Percentiles rank a stretch among this genome's conserved stretches.
phyloP scores from a whole-genome alignment of 345 rosid genomes.

The Geranium brycei region DNA sequence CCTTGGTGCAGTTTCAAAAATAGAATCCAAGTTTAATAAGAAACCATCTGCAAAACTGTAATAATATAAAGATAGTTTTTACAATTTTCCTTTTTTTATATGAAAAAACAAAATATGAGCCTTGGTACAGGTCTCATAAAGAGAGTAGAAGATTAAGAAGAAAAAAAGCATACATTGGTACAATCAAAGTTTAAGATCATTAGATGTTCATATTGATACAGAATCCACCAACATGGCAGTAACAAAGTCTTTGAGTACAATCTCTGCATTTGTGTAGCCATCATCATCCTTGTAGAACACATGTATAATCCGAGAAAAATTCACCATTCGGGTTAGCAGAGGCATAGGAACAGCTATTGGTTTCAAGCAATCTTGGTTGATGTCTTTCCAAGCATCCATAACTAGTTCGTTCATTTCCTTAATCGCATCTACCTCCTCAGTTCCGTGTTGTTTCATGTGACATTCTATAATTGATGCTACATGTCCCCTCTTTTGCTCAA shows the following conservation, averaged over 20 bases:
- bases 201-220: not conserved
- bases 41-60: too few species aligned
- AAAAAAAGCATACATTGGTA: too few species aligned
- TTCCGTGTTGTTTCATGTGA: slow-evolving; percentile 19
- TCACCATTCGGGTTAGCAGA: slow-evolving; percentile 10
- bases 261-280: slow-evolving; percentile 9
- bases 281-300: slow-evolving; percentile 20
- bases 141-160: too few species aligned
- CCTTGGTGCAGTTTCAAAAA: too few species aligned
- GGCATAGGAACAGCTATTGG: slow-evolving; percentile 12
- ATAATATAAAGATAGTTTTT: too few species aligned
- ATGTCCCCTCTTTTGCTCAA: slow-evolving; percentile 14
- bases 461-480: slow-evolving; percentile 22
- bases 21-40: too few species aligned
- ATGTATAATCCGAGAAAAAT: slow-evolving; percentile 15
- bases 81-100: too few species aligned
- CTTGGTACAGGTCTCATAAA: too few species aligned
- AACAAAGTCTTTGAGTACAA: slow-evolving; percentile 6
- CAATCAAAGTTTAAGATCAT: too few species aligned
- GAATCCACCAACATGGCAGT: slow-evolving; percentile 13
- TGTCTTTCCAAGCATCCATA: slow-evolving; percentile 22
- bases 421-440: slow-evolving; percentile 9
- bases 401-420: slow-evolving; percentile 6
- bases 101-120: too few species aligned
- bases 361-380: slow-evolving; percentile 16